Percentiles rank a stretch among this genome's conserved stretches.
Evolutionary conservation across 1,284 basidiomycete species (phyloP).

Genomic region (Retiboletus flavoniger): DNA sequence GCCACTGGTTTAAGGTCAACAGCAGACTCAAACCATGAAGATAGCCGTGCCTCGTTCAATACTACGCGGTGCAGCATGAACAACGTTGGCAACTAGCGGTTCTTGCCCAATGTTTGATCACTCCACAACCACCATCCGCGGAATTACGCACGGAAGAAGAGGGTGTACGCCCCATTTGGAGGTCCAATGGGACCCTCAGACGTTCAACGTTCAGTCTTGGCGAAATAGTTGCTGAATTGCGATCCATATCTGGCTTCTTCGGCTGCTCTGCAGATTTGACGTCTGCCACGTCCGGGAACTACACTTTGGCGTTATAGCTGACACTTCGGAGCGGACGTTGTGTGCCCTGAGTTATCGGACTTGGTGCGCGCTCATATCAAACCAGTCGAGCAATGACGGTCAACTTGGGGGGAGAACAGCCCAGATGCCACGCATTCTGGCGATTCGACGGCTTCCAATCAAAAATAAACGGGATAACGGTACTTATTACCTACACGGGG

Average conservation of each 20-base stretch:
- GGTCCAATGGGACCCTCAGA: not conserved
- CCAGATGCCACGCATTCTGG: conserved; percentile 16
- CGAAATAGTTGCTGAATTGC: too few relatives aligned
- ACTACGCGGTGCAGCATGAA: not conserved
- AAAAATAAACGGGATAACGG: not conserved
- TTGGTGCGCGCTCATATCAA: not conserved
- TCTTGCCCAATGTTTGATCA: not conserved
- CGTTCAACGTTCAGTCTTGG: too few relatives aligned
- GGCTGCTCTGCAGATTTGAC: not conserved
- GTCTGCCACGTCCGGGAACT: not conserved
- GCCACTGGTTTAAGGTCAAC: not conserved
- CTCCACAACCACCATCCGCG: not conserved
- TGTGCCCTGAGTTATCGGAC: not conserved
- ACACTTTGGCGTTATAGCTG: not conserved
- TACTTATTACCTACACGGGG: conserved; percentile 13
- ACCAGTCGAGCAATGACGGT: not conserved
- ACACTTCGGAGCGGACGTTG: not conserved
- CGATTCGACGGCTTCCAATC: not conserved
- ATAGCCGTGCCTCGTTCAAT: not conserved
- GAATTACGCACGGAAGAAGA: not conserved
- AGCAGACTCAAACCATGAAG: not conserved
- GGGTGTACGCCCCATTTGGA: not conserved
- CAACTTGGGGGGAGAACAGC: not conserved
- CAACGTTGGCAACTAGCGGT: not conserved
- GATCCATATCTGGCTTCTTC: not conserved